Conservation (phyloP, 768 basidiomycete species). For the Calvatia gigantea region DNA sequence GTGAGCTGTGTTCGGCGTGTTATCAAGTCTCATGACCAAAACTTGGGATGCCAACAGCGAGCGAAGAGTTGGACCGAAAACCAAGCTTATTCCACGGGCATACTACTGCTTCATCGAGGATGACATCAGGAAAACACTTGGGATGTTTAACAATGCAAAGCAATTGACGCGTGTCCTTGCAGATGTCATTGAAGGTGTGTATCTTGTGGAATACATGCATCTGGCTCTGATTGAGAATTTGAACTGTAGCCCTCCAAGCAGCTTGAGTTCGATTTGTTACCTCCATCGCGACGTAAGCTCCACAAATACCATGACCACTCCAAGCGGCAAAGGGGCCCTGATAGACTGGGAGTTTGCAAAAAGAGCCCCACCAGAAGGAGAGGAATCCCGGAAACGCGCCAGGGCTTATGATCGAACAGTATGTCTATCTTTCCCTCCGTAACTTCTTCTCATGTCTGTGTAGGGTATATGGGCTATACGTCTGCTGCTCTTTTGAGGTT, state of each 20-base stretch:
- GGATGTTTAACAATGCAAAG: constrained; percentile 14
- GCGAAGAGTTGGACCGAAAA: constrained; percentile 13
- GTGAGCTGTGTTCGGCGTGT: constrained; percentile 21
- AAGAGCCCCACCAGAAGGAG: neutral
- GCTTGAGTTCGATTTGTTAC: constrained; percentile 14
- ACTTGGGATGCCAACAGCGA: neutral
- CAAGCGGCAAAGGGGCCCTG: constrained; percentile 16
- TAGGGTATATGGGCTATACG: constrained; percentile 33
- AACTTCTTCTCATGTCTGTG: neutral
- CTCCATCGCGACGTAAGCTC: constrained; percentile 26
- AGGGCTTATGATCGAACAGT: constrained; percentile 17
- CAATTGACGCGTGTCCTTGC: constrained; percentile 18
- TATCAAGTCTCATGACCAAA: constrained; percentile 18
- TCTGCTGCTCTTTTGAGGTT: constrained; percentile 19
- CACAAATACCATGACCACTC: constrained; percentile 21
- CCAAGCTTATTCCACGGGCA: constrained; percentile 11
- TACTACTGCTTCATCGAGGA: constrained; percentile 21
- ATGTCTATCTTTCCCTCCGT: constrained; percentile 2
- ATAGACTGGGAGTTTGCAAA: constrained; percentile 24
- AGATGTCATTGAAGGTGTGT: constrained; percentile 23
- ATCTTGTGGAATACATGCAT: no score
- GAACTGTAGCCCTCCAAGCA: constrained; percentile 19
- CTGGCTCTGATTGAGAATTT: neutral
- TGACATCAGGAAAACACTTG: constrained; percentile 15
- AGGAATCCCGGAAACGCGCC: neutral